A percentile compares a stretch with the other conserved stretches of the same genome.
Evolutionary conservation across 2,329 filamentous ascomycete species (phyloP).

Genomic region (Ascochyta lentis): DNA sequence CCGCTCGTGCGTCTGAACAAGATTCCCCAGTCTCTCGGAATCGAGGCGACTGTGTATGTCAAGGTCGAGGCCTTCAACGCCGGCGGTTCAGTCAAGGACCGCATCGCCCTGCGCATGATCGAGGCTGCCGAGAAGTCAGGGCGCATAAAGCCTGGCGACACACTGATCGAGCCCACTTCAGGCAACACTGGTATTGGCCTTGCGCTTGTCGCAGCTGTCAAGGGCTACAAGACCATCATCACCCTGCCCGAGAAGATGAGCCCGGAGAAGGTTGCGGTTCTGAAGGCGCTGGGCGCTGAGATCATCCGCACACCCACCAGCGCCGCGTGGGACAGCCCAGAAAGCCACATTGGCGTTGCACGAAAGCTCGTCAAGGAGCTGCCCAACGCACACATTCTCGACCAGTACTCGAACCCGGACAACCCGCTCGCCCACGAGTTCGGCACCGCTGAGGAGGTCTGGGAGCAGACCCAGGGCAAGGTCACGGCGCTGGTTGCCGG

Average conservation of each 20-base stretch:
- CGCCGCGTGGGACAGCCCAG: slow-evolving; percentile 91
- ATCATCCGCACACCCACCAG: slow-evolving; percentile 98
- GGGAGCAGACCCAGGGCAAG: slow-evolving; percentile 84
- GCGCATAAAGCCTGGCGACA: slow-evolving; percentile 95
- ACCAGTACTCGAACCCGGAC: slow-evolving; percentile 91
- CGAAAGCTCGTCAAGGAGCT: slow-evolving; percentile 90
- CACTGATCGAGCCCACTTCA: slow-evolving; percentile 95
- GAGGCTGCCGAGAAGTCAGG: slow-evolving; percentile 91
- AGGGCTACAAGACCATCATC: slow-evolving; percentile 98
- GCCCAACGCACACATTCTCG: slow-evolving; percentile 94
- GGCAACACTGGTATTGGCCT: slow-evolving; percentile 98
- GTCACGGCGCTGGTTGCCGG: slow-evolving; percentile 87
- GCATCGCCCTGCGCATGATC: slow-evolving; percentile 96
- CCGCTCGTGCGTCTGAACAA: slow-evolving; percentile 94
- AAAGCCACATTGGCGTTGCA: slow-evolving; percentile 96
- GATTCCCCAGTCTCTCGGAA: slow-evolving; percentile 87
- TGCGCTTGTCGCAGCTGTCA: slow-evolving; percentile 91
- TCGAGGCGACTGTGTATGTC: slow-evolving; percentile 87
- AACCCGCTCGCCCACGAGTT: slow-evolving; percentile 94
- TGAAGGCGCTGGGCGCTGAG: slow-evolving; percentile 91
- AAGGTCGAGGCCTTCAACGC: slow-evolving; percentile 95
- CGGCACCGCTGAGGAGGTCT: slow-evolving; percentile 96
- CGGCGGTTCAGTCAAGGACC: slow-evolving; percentile 91
- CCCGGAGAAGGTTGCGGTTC: slow-evolving; percentile 93
- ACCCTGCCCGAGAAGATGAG: slow-evolving; percentile 99